phyloP scores from a whole-genome alignment of 1,284 basidiomycete species.

The Moniliophthora roreri region DNA sequence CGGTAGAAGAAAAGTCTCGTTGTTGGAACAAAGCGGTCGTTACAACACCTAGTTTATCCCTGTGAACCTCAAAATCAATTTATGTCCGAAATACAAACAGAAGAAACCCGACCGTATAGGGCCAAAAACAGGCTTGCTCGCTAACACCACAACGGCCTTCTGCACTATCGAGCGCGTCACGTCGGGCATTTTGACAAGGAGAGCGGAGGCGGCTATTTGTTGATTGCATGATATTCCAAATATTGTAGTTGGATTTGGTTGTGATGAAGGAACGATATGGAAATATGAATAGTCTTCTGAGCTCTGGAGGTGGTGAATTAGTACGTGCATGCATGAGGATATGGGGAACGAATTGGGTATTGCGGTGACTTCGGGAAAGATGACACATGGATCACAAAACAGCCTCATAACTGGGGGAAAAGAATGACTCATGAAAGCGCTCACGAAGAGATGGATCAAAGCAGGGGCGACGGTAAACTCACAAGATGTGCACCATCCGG shows the following conservation, averaged over 20 bases:
- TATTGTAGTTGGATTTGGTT: constrained; percentile 74
- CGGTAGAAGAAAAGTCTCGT: constrained; percentile 80
- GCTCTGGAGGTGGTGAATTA: constrained; percentile 47
- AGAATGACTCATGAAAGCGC: too few relatives aligned
- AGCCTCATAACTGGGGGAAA: too few relatives aligned
- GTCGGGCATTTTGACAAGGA: constrained; percentile 83
- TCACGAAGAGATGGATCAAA: too few relatives aligned
- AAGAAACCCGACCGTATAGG: constrained; percentile 63
- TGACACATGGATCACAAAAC: too few relatives aligned
- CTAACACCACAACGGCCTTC: constrained; percentile 95
- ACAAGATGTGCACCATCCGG: constrained; percentile 97
- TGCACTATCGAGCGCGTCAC: constrained; percentile 97
- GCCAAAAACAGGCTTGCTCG: constrained; percentile 87
- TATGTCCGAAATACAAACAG: constrained; percentile 12
- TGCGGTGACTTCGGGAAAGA: neutral
- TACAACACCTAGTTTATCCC: constrained; percentile 95
- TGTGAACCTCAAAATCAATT: constrained; percentile 23
- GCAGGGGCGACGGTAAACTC: constrained; percentile 21
- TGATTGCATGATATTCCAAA: constrained; percentile 98
- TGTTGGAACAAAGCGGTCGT: constrained; percentile 90
- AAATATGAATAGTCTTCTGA: constrained; percentile 98
- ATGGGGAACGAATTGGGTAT: constrained; percentile 1
- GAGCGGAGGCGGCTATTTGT: constrained; percentile 82
- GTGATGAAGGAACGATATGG: constrained; percentile 68
- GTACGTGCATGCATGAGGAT: constrained; percentile 12